Percentiles rank a stretch among this genome's conserved stretches.
phyloP scores from a whole-genome alignment of 176 grass and related monocot genomes.

The Juncus effusus region DNA sequence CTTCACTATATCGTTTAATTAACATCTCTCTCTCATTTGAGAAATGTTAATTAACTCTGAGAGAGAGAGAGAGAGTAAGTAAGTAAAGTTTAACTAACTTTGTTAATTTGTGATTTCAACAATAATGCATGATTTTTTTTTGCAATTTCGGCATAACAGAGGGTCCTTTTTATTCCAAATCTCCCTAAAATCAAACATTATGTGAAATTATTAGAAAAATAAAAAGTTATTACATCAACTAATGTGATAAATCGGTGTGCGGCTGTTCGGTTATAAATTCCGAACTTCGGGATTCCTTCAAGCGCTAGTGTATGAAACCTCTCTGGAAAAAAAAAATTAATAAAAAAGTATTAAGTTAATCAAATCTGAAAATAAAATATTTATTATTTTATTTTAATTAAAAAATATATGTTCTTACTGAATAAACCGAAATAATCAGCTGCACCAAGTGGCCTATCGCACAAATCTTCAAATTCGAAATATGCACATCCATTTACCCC shows the following conservation, averaged over 20 bases:
- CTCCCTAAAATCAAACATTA: too few species aligned
- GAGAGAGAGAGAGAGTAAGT: too few species aligned
- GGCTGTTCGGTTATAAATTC: constrained; percentile 64
- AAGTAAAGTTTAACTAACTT: too few species aligned
- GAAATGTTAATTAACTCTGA: too few species aligned
- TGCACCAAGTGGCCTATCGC: constrained; percentile 85
- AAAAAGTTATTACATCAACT: constrained; percentile 56
- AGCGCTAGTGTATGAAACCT: constrained; percentile 83
- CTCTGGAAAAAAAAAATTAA: constrained; percentile 45
- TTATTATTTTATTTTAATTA: not conserved
- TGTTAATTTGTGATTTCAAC: too few species aligned
- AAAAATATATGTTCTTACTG: constrained; percentile 48
- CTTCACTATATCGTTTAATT: too few species aligned
- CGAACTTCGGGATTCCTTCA: constrained; percentile 84
- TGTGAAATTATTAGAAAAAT: not conserved
- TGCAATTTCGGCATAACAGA: too few species aligned
- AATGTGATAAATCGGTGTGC: constrained; percentile 91
- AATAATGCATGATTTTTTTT: too few species aligned
- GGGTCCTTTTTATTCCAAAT: too few species aligned
- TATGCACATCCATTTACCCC: constrained; percentile 92
- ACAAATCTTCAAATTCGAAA: constrained; percentile 88
- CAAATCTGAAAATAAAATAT: not conserved
- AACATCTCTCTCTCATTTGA: too few species aligned
- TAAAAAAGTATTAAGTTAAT: constrained; percentile 5
- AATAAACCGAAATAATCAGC: constrained; percentile 95